Base-by-base conservation (phyloP, 768 basidiomycete species). In the Panus rudis region DNA sequence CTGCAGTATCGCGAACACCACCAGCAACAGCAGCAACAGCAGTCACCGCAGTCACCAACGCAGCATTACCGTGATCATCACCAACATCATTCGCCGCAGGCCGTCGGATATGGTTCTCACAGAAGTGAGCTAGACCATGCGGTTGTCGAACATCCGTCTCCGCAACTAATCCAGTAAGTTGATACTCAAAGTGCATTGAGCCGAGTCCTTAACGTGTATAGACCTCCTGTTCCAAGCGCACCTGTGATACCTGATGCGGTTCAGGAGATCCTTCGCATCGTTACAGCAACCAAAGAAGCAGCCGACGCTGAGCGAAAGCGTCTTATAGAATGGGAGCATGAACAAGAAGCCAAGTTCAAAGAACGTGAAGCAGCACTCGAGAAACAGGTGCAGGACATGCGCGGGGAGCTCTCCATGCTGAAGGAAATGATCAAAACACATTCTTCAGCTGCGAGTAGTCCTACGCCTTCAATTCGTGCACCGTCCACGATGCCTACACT, bases 61-160 rank as follows among this genome's bases (percentile, higher is more conserved):
- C n/a, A n/a, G 38, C 30, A 42, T 45, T 55, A 21, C 24, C 54
- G 5, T 60, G 66, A 32, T 51, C 58, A 3, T 51, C 58, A 28
- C 57, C 59, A 5, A 56, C 55, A 21, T 55, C 56, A 13, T n/a
- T n/a, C n/a, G n/a, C 59, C 63, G 14, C 69, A 67, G 33, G 65
- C 64, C 20, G n/a, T n/a, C n/a, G n/a, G n/a, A n/a, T 67, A 73
- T 61, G 58, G 65, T n/a, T 69, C 75, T 10, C 78, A 81, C 53
- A 70, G 76, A 22, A 82, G 77, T 52, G 82, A 83, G 53, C 67
- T 83, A 27, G 80, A 83, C 51, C 65, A 75, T 42, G 79, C 81
- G 4, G 71, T 83, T 27, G 65, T 70, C 3, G 71, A 72, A 48
- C 68, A 60, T 1, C 53, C 54, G 14, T 63, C 67, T 27, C 42